Base-by-base conservation (phyloP, 1,139 yeast genomes). In the Zygotorulaspora mrakii region DNA sequence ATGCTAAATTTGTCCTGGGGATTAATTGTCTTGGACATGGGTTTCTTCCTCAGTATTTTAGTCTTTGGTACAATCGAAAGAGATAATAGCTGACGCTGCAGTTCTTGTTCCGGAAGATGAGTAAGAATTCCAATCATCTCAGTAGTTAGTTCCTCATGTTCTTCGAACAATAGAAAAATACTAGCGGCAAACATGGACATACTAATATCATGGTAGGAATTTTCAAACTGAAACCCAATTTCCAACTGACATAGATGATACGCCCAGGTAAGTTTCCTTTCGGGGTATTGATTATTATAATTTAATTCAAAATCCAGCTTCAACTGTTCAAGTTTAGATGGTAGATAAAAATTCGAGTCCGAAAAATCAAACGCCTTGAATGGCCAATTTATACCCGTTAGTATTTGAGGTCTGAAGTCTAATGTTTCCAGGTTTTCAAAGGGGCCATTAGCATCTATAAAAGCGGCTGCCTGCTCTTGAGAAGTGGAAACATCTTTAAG, bases 51-150 rank as follows among this genome's bases (percentile, higher is more conserved):
- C 47, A 89, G 66, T 10, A 89, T 68, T 47, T 94, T 71, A 53
- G 88, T 80, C 47, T 82, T 74, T 2, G 95, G 89, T 0, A 95
- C 94, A 33, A 87, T 85, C 0, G 95, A 81, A 24, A 91, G 75
- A 1, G 96, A 86, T 57, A 85, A 86, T 43, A 91, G 64, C 48
- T 87, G 94, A 43, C 96, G 74, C 27, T 73, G 71, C 29, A 89
- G 68, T 51, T 91, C 97, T 1, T 66, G 59, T 24, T 73, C 76
- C 0, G 95, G 94, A 3, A 91, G 83, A 5, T 74, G 72, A 0
- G 97, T 89, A 22, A 74, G 66, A 31, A 75, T 77, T 34, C 66
- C 67, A 27, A 91, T 82, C 50, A 85, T 83, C 18, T 67, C 71
- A 51, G 76, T 79, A 0, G 86, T 72, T 59, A 74, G 71, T 24